Base-by-base conservation (phyloP, 768 basidiomycete species). In the Lentinula edodes region DNA sequence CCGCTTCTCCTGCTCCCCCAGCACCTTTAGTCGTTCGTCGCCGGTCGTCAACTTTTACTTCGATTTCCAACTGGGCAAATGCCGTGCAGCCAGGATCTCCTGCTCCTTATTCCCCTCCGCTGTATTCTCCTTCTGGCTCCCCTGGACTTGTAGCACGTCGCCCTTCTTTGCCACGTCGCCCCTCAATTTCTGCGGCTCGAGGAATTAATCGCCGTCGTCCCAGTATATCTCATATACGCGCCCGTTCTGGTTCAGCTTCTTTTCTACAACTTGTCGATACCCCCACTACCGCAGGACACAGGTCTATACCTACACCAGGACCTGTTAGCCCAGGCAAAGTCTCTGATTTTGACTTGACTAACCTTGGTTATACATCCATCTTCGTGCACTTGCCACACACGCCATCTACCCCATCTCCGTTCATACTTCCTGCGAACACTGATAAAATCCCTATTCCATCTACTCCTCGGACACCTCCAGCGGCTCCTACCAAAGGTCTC, bases 41-140 rank as follows among this genome's bases (percentile, higher is more conserved):
- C 41, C 28, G 58, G 15, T 60, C 62, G 41, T 59, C 62, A 5
- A 60, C 62, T 16, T 48, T 63, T 35, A 42, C 77, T 12, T 59
- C 72, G n/a, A 78, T 81, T 38, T 65, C 76, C 23, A 62, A 75
- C 38, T 82, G 81, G 81, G 75, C 72, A 18, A 65, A 73, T 36
- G 71, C 71, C 62, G 77, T 81, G 52, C 73, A 77, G 35, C 74
- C 78, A 18, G 62, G 66, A 36, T 73, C 71, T 51, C 75, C 70
- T 6, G 46, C 63, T 5, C 60, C 57, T 15, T 43, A 23, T 28
- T 60, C 59, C n/a, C 59, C 59, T 51, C 41, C 41, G 8, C 57
- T 71, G 10, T 55, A 63, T n/a, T 72, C 72, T 3, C 65, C 66
- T 36, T 41, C 43, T 28, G 57, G 65, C 28, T 51, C 45, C 12